Conservation (phyloP, 192 early-diverging fungal species). For the Allomyces macrogynus region DNA sequence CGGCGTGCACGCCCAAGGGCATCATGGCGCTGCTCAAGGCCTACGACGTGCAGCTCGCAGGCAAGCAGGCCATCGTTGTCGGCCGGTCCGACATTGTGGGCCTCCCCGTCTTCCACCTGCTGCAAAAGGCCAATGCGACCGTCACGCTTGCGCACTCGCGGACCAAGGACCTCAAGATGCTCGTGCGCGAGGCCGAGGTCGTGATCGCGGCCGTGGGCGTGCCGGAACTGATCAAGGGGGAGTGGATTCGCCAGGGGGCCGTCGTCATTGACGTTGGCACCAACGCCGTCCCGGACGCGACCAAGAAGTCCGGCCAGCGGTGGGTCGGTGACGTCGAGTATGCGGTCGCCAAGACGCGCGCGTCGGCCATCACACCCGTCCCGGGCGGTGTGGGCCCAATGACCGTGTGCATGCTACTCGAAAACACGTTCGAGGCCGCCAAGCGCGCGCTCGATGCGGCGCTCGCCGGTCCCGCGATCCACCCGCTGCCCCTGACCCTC, state of each 20-base stretch:
- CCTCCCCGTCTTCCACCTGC: constrained; percentile 61
- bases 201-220: constrained; percentile 75
- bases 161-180: constrained; percentile 50
- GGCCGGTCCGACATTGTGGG: constrained; percentile 93
- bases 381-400: constrained; percentile 99
- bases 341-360: constrained; percentile 40
- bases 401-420: constrained; percentile 95
- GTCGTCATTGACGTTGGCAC: constrained; percentile 97
- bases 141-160: constrained; percentile 86
- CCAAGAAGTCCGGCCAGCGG: constrained; percentile 75
- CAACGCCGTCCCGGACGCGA: constrained; percentile 64
- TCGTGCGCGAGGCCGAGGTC: constrained; percentile 72
- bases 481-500: constrained; percentile 39
- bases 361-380: constrained; percentile 78
- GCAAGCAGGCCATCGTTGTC: constrained; percentile 81
- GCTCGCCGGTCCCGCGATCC: constrained; percentile 24
- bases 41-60: constrained; percentile 39
- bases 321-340: constrained; percentile 92
- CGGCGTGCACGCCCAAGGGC: constrained; percentile 93
- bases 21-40: constrained; percentile 66
- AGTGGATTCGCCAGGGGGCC: constrained; percentile 86
- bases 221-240: constrained; percentile 58
- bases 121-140: constrained; percentile 65
- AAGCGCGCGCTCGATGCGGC: constrained; percentile 40
- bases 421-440: constrained; percentile 67